Base-by-base conservation (phyloP, 208 protist genomes). In the Vickermania spadyakhi region DNA sequence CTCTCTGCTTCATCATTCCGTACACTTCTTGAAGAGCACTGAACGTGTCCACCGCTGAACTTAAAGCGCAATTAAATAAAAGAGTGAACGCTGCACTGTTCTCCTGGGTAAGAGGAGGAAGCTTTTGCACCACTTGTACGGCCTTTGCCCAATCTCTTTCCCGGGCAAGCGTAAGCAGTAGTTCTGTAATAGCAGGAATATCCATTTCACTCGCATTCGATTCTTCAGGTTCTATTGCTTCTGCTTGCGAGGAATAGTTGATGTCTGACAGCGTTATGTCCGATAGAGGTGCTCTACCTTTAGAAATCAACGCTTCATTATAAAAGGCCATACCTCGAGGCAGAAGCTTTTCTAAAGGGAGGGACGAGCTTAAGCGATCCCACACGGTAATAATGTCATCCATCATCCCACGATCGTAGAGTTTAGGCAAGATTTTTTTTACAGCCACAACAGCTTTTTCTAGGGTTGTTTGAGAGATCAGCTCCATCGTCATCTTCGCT, bases 1-100 rank as follows among this genome's bases (percentile, higher is more conserved):
- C 64, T 14, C 66, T 64, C 57, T 64, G 58, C 27, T 59, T 56
- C 89, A 95, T 95, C 0, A 68, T 27, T 14, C 51, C 53, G 31
- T 81, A 76, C 0, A 89, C 49, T 13, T 52, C 36, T 26, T 80
- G 71, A 13, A 82, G 70, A 27, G 77, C 70, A 13, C 83, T 74
- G 0, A 71, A 64, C 5, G 77, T 68, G n/a, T 88, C 83, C 18
- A 93, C 79, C 0, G 83, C 75, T 0, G 89, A 79, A 56, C 81
- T 84, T 29, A 95, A 59, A 11, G 81, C 85, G 52, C 89, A 95
- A 58, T 95, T 95, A 71, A 91, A 93, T 4, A 95, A 31, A n/a
- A 95, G 70, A 14, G 84, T 90, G n/a, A 90, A 30, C 14, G 84
- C 76, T 2, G 79, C 76, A 1, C 69, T 52, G 31, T 87, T 77